These are phyloP conservation scores for Zanthoxylum bungeanum DNA, from an alignment of 345 rosid genomes.

Conservation along the genomic window DNA sequence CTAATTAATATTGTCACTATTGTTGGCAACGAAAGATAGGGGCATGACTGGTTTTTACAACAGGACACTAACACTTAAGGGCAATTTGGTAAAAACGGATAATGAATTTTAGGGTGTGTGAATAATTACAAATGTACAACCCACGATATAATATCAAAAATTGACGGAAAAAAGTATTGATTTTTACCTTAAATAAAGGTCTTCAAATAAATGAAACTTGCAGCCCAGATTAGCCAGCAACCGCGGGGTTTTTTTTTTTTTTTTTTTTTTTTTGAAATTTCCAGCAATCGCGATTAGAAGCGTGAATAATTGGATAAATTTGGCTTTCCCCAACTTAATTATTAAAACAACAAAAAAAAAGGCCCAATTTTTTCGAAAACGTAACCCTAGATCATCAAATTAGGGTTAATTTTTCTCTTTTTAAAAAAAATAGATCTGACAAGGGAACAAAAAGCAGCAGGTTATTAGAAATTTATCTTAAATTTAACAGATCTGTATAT, in stretches of 20 bases:
- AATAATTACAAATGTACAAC: background rate
- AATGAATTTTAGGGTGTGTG: too few relatives aligned
- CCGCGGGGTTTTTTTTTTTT: too few relatives aligned
- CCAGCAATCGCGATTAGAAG: background rate
- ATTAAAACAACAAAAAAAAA: background rate
- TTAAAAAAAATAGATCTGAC: constrained; percentile 7
- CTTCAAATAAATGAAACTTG: constrained; percentile 17
- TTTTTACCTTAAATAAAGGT: constrained; percentile 26
- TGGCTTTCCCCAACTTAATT: constrained; percentile 12
- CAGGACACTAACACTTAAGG: background rate
- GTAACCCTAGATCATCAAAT: constrained; percentile 38
- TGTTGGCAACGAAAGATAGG: background rate
- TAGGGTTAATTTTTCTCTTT: constrained; percentile 5
- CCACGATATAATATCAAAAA: background rate
- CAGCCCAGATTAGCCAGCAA: background rate
- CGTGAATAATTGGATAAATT: background rate
- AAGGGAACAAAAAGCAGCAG: background rate
- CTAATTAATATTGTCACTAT: too few relatives aligned
- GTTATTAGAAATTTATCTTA: background rate
- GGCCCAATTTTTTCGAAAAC: constrained; percentile 22
- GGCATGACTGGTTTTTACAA: background rate
- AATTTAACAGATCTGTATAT: constrained; percentile 21
- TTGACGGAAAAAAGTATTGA: background rate
- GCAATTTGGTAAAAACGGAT: constrained; percentile 1
- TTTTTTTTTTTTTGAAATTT: too few relatives aligned